Evolutionary conservation across 2,329 filamentous ascomycete genomes (phyloP), one percentile per base, ranked within the genome.

Genomic region (Venturia carpophila): DNA sequence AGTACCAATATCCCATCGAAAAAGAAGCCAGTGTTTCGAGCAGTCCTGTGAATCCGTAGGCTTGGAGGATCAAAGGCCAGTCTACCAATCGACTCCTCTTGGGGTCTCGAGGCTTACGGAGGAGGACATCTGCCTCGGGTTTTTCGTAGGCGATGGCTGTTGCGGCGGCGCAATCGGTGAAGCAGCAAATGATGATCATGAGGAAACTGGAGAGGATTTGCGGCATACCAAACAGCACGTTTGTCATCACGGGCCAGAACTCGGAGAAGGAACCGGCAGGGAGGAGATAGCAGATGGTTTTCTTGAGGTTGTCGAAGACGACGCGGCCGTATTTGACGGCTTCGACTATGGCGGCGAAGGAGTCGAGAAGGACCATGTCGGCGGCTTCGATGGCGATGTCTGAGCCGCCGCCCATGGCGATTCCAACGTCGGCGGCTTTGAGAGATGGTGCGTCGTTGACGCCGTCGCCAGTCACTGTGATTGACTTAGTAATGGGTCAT

Each of bases 241-340:
- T 90, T 1, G 86, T 88, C 74, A 91, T 82, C 55, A 92, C 85
- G 0, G 89, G 88, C 88, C 86, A 84, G 74, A 92, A 88, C 72
- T 92, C 89, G 63, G 83, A 84, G 73, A 90, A 91, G n/a, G 80
- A 84, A 1, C 89, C 88, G 0, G 89, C 89, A 0, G 88, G 88
- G 0, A 91, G 79, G 2, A 91, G 79, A 71, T 91, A 91, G n/a
- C 85, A 83, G 67, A 90, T 84, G 0, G 84, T 87, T 79, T 92
- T 92, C 73, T 90, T 89, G 62, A 92, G 76, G 70, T 92, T 92
- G 73, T 91, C 72, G 74, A 89, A 92, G n/a, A 91, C 87, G 6
- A 90, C 83, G 17, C 89, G 83, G 0, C 89, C 89, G 66, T 88
- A 90, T 68, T 85, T 80, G 1, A 92, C 84, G 0, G 89, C 89